A percentile compares a stretch with the other conserved stretches of the same genome.
Evolutionary conservation across 306 rosid genomes (phyloP).

Genomic region (Parietaria judaica): DNA sequence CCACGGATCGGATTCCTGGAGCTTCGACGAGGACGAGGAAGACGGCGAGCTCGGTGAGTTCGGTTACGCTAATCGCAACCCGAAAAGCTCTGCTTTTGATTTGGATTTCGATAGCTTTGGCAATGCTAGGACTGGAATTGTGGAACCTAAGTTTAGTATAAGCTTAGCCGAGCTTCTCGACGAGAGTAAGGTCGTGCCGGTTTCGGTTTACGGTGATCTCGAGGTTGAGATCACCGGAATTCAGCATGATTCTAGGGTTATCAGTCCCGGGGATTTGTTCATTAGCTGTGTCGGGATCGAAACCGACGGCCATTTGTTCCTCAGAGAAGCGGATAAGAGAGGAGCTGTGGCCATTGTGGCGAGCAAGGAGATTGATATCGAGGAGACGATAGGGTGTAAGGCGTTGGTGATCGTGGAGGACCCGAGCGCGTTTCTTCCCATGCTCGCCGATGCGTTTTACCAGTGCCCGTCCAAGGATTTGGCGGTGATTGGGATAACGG

Average conservation of each 20-base stretch:
- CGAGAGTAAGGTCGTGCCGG: constrained; percentile 86
- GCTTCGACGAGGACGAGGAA: constrained; percentile 13
- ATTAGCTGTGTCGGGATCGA: constrained; percentile 60
- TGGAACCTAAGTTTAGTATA: constrained; percentile 78
- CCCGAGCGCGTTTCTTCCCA: constrained; percentile 56
- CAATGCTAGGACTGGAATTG: constrained; percentile 55
- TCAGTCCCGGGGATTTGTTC: constrained; percentile 69
- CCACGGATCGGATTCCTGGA: constrained; percentile 28
- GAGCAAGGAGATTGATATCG: constrained; percentile 84
- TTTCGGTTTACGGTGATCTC: constrained; percentile 74
- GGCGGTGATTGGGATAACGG: constrained; percentile 76
- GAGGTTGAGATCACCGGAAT: constrained; percentile 87
- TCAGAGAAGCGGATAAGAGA: constrained; percentile 93
- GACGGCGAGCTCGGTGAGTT: constrained; percentile 21
- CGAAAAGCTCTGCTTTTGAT: constrained; percentile 47
- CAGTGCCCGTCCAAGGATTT: constrained; percentile 73
- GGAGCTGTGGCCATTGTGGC: constrained; percentile 89
- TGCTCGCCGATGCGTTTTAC: constrained; percentile 74
- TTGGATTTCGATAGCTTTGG: constrained; percentile 74
- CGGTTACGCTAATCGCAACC: constrained; percentile 16
- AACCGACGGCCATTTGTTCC: constrained; percentile 56
- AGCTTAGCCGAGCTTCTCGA: constrained; percentile 87
- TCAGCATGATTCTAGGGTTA: constrained; percentile 79
- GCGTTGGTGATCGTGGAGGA: constrained; percentile 96
- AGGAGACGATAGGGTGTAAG: constrained; percentile 74